phyloP scores from a whole-genome alignment of 345 rosid species.

The Acer campestre region DNA sequence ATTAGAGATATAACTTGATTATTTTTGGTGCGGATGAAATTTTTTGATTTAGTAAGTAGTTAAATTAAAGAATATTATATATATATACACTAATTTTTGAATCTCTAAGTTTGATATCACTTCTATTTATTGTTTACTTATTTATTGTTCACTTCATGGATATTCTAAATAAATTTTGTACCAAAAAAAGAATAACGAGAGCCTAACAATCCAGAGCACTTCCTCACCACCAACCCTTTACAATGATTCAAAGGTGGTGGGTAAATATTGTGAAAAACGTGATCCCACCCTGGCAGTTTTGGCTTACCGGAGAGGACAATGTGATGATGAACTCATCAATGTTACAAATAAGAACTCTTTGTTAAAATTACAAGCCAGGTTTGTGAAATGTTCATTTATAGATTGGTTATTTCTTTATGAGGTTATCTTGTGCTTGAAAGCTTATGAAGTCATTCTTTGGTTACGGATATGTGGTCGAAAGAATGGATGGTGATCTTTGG shows the following conservation, averaged over 20 bases:
- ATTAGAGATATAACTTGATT: too few relatives aligned
- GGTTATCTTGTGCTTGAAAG: slow-evolving; percentile 19
- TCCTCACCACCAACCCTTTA: slow-evolving; percentile 98
- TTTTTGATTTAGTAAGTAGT: too few relatives aligned
- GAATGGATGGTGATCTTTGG: slow-evolving; percentile 99
- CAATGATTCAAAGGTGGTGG: slow-evolving; percentile 96
- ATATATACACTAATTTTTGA: too few relatives aligned
- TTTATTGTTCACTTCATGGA: too few relatives aligned
- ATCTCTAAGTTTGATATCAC: too few relatives aligned
- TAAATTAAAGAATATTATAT: too few relatives aligned
- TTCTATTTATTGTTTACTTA: too few relatives aligned
- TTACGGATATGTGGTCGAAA: slow-evolving; percentile 92
- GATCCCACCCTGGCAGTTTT: slow-evolving; percentile 99
- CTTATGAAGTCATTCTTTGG: slow-evolving; percentile 28
- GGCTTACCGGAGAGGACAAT: slow-evolving; percentile 96
- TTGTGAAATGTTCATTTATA: slow-evolving; percentile 23
- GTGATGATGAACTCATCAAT: slow-evolving; percentile 95
- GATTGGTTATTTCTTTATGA: slow-evolving; percentile 11
- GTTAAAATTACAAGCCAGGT: slow-evolving; percentile 99
- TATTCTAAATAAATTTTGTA: too few relatives aligned
- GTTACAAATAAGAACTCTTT: slow-evolving; percentile 96
- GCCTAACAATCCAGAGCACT: slow-evolving; percentile 92
- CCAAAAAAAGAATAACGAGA: too few relatives aligned
- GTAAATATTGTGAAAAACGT: slow-evolving; percentile 99
- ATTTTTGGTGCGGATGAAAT: too few relatives aligned